Percentiles rank a stretch among this genome's conserved stretches.
These are phyloP conservation scores for Populus alba DNA, from an alignment of 345 rosid species.

Conservation along the genomic window DNA sequence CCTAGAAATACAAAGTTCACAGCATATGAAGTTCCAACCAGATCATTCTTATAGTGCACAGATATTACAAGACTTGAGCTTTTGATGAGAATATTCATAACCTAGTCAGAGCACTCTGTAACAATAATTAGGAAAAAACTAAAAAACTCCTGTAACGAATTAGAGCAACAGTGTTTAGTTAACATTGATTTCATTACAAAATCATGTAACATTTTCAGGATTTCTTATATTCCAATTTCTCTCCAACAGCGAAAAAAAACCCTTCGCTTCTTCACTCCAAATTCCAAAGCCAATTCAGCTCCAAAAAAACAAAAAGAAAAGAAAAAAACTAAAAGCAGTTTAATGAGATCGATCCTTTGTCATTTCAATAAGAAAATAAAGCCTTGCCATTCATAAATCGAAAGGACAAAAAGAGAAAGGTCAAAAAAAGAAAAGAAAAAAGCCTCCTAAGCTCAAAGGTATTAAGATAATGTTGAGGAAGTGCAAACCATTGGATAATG, in stretches of 20 bases:
- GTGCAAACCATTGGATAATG: neutral
- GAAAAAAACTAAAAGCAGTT: neutral
- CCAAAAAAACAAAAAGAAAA: neutral
- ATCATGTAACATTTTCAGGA: neutral
- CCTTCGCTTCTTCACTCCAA: neutral
- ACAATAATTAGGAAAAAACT: neutral
- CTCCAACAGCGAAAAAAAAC: neutral
- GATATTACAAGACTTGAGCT: neutral
- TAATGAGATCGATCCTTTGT: neutral
- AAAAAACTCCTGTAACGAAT: neutral
- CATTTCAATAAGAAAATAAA: neutral
- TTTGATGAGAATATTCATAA: neutral
- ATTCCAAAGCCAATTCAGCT: neutral
- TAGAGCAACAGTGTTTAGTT: neutral
- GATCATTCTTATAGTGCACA: neutral
- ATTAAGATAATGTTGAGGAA: constrained; percentile 18
- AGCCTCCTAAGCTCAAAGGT: neutral
- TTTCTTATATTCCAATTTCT: neutral
- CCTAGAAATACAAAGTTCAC: constrained; percentile 34
- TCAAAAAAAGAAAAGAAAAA: neutral
- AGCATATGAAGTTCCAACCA: neutral
- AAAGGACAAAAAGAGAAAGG: neutral
- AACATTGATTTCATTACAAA: neutral
- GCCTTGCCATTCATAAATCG: neutral
- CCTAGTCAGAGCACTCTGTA: neutral